These are phyloP conservation scores for Aureobasidium vineae DNA, from an alignment of 2,329 filamentous ascomycete species.

Conservation along the genomic window DNA sequence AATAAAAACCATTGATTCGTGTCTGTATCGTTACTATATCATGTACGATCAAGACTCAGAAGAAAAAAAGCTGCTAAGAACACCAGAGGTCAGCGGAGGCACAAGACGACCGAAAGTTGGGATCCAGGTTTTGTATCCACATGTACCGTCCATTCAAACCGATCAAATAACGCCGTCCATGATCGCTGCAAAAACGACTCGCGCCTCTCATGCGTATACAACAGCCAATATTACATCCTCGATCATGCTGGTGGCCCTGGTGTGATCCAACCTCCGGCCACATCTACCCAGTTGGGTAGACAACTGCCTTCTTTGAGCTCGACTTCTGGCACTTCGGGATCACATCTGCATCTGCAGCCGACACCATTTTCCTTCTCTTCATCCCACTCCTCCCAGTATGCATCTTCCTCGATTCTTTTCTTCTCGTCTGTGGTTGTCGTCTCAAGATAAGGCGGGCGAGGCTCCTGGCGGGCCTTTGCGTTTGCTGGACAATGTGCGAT, in stretches of 20 bases:
- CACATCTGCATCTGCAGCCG: conserved; percentile 92
- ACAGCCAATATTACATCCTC: conserved; percentile 22
- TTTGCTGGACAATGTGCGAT: conserved; percentile 99
- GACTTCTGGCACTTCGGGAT: conserved; percentile 95
- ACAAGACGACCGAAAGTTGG: conserved; percentile 9
- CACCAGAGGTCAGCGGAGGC: conserved; percentile 23
- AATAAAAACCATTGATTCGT: conserved; percentile 5
- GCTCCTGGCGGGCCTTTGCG: conserved; percentile 81
- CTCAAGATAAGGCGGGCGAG: conserved; percentile 69
- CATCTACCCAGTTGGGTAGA: conserved; percentile 93
- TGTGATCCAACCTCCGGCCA: conserved; percentile 79
- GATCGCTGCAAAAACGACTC: conserved; percentile 26
- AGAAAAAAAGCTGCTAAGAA: conserved; percentile 17
- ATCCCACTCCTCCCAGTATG: conserved; percentile 92
- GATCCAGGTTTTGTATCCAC: conserved; percentile 23
- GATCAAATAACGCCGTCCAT: conserved; percentile 24
- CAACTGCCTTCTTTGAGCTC: conserved; percentile 97
- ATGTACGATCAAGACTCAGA: conserved; percentile 23
- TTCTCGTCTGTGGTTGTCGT: conserved; percentile 55
- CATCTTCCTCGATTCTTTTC: conserved; percentile 84
- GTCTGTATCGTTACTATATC: conserved; percentile 24
- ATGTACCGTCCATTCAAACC: conserved; percentile 24
- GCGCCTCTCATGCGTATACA: conserved; percentile 24
- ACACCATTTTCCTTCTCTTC: conserved; percentile 91
- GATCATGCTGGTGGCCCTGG: conserved; percentile 29